These are phyloP conservation scores for Hypomontagnella monticulosa DNA, from an alignment of 495 filamentous ascomycete species.

Conservation along the genomic window DNA sequence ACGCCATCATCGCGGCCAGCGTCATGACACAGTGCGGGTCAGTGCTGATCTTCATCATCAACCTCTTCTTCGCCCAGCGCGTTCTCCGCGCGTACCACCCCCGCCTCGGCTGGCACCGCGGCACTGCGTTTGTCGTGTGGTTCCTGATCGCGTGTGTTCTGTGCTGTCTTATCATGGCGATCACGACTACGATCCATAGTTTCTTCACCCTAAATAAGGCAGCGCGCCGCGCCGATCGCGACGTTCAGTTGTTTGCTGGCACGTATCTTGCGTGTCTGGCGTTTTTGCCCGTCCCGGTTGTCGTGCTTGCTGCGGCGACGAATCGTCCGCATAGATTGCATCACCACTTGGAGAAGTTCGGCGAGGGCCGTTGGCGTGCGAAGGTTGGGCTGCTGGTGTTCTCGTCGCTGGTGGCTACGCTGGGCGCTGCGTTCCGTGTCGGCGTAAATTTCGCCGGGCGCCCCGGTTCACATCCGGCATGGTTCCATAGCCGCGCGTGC, in stretches of 20 bases:
- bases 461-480: conserved; percentile 65
- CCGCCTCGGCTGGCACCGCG: conserved; percentile 69
- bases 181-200: conserved; percentile 69
- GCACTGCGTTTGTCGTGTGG: conserved; percentile 61
- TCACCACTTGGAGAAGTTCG: conserved; percentile 71
- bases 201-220: conserved; percentile 70
- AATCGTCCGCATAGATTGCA: conserved; percentile 64
- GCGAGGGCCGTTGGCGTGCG: conserved; percentile 68
- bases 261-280: conserved; percentile 76
- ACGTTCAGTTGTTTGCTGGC: conserved; percentile 71
- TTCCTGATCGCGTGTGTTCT: conserved; percentile 69
- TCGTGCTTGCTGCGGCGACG: conserved; percentile 56
- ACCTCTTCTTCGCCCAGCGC: conserved; percentile 81
- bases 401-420: conserved; percentile 64
- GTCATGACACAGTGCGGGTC: conserved; percentile 82
- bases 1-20: conserved; percentile 72
- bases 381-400: conserved; percentile 72
- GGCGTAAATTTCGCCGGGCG: conserved; percentile 65
- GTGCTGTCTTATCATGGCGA: conserved; percentile 71
- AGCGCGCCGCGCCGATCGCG: conserved; percentile 57
- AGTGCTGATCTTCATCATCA: conserved; percentile 80
- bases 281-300: conserved; percentile 77
- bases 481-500: conserved; percentile 72
- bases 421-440: conserved; percentile 77
- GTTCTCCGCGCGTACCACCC: conserved; percentile 80